Base-by-base conservation (phyloP, 352 stramenopile genomes). In the Globisporangium paddicum region DNA sequence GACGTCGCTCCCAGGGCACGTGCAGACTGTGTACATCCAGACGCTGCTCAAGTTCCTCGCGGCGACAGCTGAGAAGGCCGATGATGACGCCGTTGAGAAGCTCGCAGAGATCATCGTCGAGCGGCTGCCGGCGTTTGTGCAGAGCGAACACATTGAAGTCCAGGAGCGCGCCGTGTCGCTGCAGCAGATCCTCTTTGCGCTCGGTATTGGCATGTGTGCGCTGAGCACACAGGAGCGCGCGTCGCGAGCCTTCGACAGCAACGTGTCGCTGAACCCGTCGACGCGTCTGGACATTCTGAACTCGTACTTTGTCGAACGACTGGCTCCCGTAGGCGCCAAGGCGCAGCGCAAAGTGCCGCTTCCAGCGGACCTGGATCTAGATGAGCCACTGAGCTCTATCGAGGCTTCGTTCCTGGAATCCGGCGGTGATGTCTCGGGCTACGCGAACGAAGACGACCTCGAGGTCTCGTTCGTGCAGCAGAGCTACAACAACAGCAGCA, bases 11-110 rank as follows among this genome's bases (percentile, higher is more conserved):
- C 81, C 89, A 23, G 68, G 72, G 2, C 75, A 87, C 37, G 97
- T 98, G 10, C 96, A 99, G 63, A 92, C 79, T 5, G 90, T 98
- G 3, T 99, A 97, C 71, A 80, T 99, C 44, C 96, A 99, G 64
- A 86, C 91, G 44, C 71, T 96, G 28, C 76, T 98, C 32, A 98
- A 97, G 75, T 77, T 95, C 34, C 59, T 94, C 19, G 82, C 77
- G 14, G 83, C 88, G 9, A 87, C 88, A 51, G 82, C 88, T 10
- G 82, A 90, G 32, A 72, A 80, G 11, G 72, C 81, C 0, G 77
- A 95, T 44, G 81, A 93, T 35, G 70, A 74, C 16, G 84, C 95
- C 32, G 71, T 98, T 18, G 77, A 96, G 59, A 78, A 81, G 30
- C 85, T 96, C 52, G 77, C 93, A 2, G 75, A 83, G 28, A 80